phyloP scores from a whole-genome alignment of 2,329 filamentous ascomycete species.

The Fusarium odoratissimum region DNA sequence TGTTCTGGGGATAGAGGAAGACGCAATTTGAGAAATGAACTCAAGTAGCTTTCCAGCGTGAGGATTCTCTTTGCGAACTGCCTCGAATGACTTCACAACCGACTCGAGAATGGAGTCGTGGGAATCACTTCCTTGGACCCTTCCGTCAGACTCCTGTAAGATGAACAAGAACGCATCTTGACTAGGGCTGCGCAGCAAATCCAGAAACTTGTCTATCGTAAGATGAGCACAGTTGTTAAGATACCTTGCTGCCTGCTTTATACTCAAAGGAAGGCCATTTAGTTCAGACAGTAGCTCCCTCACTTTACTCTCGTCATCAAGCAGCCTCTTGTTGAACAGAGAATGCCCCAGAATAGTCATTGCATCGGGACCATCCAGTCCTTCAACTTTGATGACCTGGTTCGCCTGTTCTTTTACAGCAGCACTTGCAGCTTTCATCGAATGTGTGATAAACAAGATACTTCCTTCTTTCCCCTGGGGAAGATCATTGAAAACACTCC shows the following conservation, averaged over 20 bases:
- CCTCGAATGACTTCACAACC: no score
- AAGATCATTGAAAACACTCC: background rate
- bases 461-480: no score
- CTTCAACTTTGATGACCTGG: background rate
- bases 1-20: no score
- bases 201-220: background rate
- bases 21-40: background rate
- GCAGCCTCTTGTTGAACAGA: background rate
- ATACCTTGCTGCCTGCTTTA: background rate
- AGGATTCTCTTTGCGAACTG: rapidly evolving
- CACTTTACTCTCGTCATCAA: no score
- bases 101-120: no score
- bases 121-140: no score
- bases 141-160: no score
- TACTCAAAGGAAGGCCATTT: background rate
- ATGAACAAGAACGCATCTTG: background rate
- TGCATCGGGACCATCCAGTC: rapidly evolving
- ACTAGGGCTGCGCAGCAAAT: background rate
- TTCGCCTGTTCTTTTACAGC: background rate
- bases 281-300: background rate
- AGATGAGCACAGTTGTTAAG: background rate
- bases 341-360: background rate
- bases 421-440: background rate
- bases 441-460: background rate
- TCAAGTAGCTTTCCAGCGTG: background rate